Conservation (phyloP, 2,329 filamentous ascomycete genomes). For the Sporothrix brasiliensis region DNA sequence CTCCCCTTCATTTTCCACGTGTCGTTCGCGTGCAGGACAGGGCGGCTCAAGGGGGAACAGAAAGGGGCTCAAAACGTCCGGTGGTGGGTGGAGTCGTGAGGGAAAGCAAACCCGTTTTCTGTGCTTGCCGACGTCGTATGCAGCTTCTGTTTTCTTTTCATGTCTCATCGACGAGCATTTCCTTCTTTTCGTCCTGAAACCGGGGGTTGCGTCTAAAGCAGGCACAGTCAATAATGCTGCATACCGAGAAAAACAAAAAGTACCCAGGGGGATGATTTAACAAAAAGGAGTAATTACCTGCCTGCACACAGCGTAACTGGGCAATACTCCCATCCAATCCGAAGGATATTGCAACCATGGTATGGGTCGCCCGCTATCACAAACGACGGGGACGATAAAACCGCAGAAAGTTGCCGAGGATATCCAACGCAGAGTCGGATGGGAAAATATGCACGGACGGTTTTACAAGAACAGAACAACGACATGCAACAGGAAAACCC, state of each 20-base stretch:
- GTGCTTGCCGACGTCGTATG: neutral
- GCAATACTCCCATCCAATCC: neutral
- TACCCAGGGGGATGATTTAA: neutral
- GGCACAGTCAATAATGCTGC: neutral
- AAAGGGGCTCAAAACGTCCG: neutral
- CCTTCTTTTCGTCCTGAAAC: neutral
- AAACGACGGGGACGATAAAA: neutral
- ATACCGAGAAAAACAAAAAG: slow-evolving; percentile 13
- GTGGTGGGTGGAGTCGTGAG: neutral
- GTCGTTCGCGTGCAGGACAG: slow-evolving; percentile 1
- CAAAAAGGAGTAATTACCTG: too few relatives aligned
- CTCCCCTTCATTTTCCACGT: slow-evolving; percentile 25
- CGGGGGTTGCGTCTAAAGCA: neutral
- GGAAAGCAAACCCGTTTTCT: neutral
- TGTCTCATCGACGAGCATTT: neutral
- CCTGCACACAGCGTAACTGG: neutral
- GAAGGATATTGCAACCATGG: neutral
- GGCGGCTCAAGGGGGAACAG: neutral
- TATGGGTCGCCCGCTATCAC: too few relatives aligned
- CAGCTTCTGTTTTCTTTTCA: neutral
- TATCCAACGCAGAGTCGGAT: neutral
- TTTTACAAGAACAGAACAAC: neutral
- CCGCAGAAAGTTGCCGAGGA: neutral
- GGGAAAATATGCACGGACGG: neutral
- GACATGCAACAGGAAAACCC: neutral